Percentiles rank a stretch among this genome's conserved stretches.
phyloP scores from a whole-genome alignment of 306 rosid species.

The Dalbergia cultrata region DNA sequence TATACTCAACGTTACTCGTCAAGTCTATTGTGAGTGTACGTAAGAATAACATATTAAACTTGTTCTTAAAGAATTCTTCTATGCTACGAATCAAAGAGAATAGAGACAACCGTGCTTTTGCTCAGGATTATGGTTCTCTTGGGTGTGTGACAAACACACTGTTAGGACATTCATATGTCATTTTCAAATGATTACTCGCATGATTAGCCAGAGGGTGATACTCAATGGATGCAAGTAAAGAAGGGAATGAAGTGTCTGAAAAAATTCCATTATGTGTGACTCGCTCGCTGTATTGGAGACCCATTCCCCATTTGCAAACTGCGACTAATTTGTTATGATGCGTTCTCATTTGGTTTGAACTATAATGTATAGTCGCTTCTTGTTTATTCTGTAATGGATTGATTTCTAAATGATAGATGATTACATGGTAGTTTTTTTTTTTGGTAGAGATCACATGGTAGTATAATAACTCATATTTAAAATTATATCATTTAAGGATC shows the following conservation, averaged over 20 bases:
- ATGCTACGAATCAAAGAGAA: conserved; percentile 38
- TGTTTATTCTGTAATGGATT: background rate
- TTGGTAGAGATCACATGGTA: too few relatives aligned
- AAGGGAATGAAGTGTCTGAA: background rate
- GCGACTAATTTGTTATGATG: conserved; percentile 9
- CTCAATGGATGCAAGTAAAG: conserved; percentile 1
- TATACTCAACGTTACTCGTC: too few relatives aligned
- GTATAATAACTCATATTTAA: too few relatives aligned
- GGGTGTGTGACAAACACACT: conserved; percentile 57
- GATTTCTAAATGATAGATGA: background rate
- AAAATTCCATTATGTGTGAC: background rate
- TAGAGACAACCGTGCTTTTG: conserved; percentile 30
- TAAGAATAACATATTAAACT: too few relatives aligned
- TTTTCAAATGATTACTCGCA: conserved; percentile 36
- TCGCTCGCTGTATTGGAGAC: background rate
- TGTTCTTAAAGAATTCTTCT: too few relatives aligned
- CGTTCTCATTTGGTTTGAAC: background rate
- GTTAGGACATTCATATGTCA: conserved; percentile 56
- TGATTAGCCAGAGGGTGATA: background rate
- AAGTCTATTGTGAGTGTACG: too few relatives aligned
- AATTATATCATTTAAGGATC: too few relatives aligned
- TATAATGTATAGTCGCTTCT: background rate
- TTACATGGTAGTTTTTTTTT: too few relatives aligned
- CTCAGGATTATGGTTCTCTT: conserved; percentile 52
- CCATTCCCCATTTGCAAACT: background rate